phyloP scores from a whole-genome alignment of 2,329 filamentous ascomycete species.

The Scytalidium sp. region DNA sequence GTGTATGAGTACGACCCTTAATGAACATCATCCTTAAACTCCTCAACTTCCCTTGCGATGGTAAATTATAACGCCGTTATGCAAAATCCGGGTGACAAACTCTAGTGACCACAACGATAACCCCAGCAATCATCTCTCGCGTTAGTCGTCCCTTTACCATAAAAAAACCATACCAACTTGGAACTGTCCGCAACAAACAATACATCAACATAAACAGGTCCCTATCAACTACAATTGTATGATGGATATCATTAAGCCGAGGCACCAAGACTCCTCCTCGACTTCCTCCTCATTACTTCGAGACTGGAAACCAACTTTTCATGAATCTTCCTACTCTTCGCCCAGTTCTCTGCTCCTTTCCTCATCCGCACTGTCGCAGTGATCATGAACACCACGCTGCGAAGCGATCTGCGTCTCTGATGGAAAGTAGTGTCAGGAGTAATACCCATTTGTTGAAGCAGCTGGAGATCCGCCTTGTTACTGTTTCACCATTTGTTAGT shows the following conservation, averaged over 20 bases:
- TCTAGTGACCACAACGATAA: too few relatives aligned
- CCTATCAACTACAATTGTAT: not conserved
- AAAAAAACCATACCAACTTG: too few relatives aligned
- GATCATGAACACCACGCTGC: conserved; percentile 44
- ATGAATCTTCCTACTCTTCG: conserved; percentile 43
- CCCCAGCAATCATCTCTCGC: too few relatives aligned
- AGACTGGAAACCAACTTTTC: conserved; percentile 23
- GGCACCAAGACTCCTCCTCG: conserved; percentile 3
- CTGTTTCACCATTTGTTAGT: conserved; percentile 44
- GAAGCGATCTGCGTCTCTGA: conserved; percentile 41
- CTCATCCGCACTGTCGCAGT: conserved; percentile 49
- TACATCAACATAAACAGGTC: not conserved
- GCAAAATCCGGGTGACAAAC: too few relatives aligned
- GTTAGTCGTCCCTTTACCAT: too few relatives aligned
- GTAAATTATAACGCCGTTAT: too few relatives aligned
- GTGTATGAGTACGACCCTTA: too few relatives aligned
- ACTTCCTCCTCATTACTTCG: conserved; percentile 19
- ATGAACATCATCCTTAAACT: too few relatives aligned
- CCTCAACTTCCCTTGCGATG: too few relatives aligned
- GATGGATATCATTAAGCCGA: not conserved
- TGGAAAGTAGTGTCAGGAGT: conserved; percentile 42
- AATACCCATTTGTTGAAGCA: conserved; percentile 81
- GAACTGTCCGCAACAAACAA: too few relatives aligned
- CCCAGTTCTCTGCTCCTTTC: conserved; percentile 46
- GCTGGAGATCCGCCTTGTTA: conserved; percentile 85